Evolutionary conservation across 345 rosid species (phyloP).

Genomic region (Fremontodendron californicum): DNA sequence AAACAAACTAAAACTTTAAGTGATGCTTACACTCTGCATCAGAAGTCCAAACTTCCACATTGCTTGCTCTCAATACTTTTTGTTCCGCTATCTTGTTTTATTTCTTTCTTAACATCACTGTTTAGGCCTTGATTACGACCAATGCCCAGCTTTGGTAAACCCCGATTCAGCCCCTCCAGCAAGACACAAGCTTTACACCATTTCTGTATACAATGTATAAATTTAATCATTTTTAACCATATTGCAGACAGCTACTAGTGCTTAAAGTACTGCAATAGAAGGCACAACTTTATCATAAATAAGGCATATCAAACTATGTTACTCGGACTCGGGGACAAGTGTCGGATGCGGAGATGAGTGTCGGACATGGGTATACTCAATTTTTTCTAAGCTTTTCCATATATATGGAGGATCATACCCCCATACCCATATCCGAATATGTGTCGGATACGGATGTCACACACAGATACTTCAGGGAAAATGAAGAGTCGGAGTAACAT

Average conservation of each 20-base stretch:
- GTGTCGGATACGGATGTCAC: too few species aligned
- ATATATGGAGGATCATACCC: too few species aligned
- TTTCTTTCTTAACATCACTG: conserved; percentile 34
- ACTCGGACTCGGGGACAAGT: too few species aligned
- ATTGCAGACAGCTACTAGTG: background rate
- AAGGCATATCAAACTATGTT: too few species aligned
- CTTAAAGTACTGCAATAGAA: background rate
- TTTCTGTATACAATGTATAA: conserved; percentile 39
- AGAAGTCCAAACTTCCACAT: conserved; percentile 79
- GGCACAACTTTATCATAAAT: background rate
- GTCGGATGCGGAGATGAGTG: too few species aligned
- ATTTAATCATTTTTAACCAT: background rate
- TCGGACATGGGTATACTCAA: too few species aligned
- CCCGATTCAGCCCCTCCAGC: conserved; percentile 85
- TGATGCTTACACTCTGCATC: conserved; percentile 10
- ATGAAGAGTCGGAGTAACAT: too few species aligned
- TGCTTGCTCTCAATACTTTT: conserved; percentile 63
- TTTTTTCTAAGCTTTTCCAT: too few species aligned
- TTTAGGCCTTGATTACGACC: conserved; percentile 52
- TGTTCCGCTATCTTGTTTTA: conserved; percentile 21
- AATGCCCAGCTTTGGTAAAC: conserved; percentile 84
- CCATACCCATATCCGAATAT: too few species aligned
- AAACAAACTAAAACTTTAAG: background rate
- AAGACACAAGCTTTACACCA: conserved; percentile 95
- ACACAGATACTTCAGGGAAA: too few species aligned